Evolutionary conservation across 371 early-diverging fungal species (phyloP), one percentile per base, ranked within the genome.

Genomic region (Apophysomyces variabilis): DNA sequence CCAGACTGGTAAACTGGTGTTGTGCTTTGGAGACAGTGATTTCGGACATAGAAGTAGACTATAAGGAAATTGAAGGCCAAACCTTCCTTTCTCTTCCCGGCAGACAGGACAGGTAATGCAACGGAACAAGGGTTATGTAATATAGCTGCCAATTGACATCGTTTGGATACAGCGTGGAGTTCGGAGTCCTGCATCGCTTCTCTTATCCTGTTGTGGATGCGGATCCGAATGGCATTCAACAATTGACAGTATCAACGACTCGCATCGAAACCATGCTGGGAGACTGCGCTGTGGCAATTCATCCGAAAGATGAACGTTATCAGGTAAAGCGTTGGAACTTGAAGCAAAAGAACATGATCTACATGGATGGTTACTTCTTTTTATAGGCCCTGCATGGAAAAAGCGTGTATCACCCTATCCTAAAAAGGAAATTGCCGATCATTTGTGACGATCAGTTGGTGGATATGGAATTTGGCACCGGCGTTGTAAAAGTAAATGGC

Each of bases 241-340:
- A 90, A 44, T 76, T 99, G 39, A 87, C 90, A 36, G 96, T 99
- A 12, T 95, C 95, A 7, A 99, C 99, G 12, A 99, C 99, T 3
- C 93, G 99, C 70, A 92, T 99, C 46, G 99, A 99, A 71, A 99
- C 99, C 5, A 98, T 99, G 92, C 86, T 99, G 12, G 99, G 99
- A 57, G 99, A 99, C 81, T 94, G 92, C 41, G 99, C 99, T 5
- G 85, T 99, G 35, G 99, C 98, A 56, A 90, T 98, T 45, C 93
- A 99, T 76, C 98, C 98, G 7, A 75, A 87, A 0, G 99, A 99
- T 77, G 64, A 68, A 21, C 85, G 99, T 67, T 98, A 97, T 76
- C 87, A 78, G 82, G 79, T 78, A 69, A 43, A 41, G 41, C 0
- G 18, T 8, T 45, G 32, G 5, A 1, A 60, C 37, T n/a, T n/a